Base-by-base conservation (phyloP, 495 filamentous ascomycete genomes). In the Cercophora newfieldiana region DNA sequence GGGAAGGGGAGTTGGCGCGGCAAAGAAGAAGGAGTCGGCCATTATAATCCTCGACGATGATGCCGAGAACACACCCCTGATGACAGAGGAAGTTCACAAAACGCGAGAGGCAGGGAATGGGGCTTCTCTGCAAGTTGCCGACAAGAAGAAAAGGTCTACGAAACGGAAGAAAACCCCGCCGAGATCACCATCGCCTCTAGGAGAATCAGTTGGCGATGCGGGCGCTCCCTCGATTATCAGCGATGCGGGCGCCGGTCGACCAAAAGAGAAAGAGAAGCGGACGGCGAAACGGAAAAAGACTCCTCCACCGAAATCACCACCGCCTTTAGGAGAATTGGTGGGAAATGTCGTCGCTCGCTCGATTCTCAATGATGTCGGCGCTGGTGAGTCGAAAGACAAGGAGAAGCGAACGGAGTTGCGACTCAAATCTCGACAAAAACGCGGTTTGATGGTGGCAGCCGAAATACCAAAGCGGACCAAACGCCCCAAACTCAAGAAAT, bases 371-470 rank as follows among this genome's bases (percentile, higher is more conserved):
- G n/a, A n/a, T n/a, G n/a, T n/a, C n/a, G n/a, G n/a, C n/a, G n/a
- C n/a, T 44, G 37, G 37, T 14, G 3, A 2, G 37, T 8, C 37
- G 18, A 44, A 44, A 14, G 37, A 44, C 37, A 56, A 68, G 22
- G 70, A 75, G 59, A 75, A 72, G n/a, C 73, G 74, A 59, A 78
- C 75, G 44, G 76, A 80, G 54, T 64, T 82, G 33, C 76, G 72
- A 19, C 75, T 82, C 28, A 79, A 74, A 48, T 74, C 77, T 14
- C 66, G 78, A 60, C 78, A 77, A 31, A 82, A 78, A 57, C 71
- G 80, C 54, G 79, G 80, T 29, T 60, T 82, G 2, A 37, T 81
- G 49, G 71, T 80, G 62, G 30, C 77, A 4, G 67, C 73, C 6
- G 79, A 61, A 48, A 16, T n/a, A 22, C 59, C 26, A 1, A 37